phyloP scores from a whole-genome alignment of 1,284 basidiomycete species.

The Stygiomarasmius scandens region DNA sequence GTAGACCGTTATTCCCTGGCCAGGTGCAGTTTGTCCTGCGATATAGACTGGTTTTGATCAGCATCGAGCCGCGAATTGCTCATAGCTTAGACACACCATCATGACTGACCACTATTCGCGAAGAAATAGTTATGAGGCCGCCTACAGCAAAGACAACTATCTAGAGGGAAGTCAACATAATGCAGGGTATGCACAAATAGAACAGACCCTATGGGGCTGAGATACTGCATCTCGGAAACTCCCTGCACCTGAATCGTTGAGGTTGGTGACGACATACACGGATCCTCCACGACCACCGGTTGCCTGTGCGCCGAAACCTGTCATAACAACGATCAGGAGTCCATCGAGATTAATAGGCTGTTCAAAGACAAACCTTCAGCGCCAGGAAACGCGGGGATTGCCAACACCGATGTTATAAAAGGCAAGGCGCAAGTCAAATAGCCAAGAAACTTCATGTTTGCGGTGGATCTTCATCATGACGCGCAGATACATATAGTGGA shows the following conservation, averaged over 20 bases:
- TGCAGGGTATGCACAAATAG: not conserved
- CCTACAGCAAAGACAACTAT: slow-evolving; percentile 40
- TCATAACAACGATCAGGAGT: not conserved
- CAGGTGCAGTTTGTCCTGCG: slow-evolving; percentile 11
- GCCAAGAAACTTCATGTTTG: not conserved
- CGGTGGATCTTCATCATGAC: not conserved
- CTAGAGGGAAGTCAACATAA: slow-evolving; percentile 14
- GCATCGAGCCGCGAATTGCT: not conserved
- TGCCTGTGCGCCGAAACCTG: slow-evolving; percentile 37
- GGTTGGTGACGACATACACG: slow-evolving; percentile 37
- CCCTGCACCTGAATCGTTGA: slow-evolving; percentile 35
- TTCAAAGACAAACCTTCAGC: slow-evolving; percentile 28
- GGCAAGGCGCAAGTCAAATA: not conserved
- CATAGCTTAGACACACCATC: slow-evolving; percentile 11
- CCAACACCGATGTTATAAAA: slow-evolving; percentile 1
- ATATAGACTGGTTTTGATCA: not conserved
- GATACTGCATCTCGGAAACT: slow-evolving; percentile 40
- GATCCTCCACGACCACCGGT: slow-evolving; percentile 36
- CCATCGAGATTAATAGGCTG: not conserved
- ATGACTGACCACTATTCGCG: slow-evolving; percentile 34
- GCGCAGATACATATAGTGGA: not conserved
- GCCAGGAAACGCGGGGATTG: slow-evolving; percentile 33
- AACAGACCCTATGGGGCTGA: slow-evolving; percentile 29
- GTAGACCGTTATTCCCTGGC: slow-evolving; percentile 35
- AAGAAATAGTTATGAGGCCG: slow-evolving; percentile 34